Evolutionary conservation across 495 filamentous ascomycete species (phyloP).

Genomic region (Usnea hakonensis): DNA sequence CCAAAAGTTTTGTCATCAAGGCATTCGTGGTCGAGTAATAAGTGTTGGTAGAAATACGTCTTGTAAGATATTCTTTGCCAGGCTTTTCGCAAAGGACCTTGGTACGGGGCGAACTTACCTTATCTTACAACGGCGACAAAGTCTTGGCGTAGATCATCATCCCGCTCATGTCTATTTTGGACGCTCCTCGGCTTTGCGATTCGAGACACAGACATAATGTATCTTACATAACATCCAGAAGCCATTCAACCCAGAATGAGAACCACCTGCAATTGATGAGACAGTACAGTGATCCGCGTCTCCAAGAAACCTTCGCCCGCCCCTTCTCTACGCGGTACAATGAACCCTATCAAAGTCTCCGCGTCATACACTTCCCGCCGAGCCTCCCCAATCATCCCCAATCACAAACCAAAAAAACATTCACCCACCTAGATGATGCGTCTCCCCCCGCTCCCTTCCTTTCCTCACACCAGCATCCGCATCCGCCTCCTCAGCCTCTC

Average conservation of each 20-base stretch:
- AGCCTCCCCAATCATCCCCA: neutral
- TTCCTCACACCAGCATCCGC: neutral
- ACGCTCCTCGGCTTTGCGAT: too few relatives aligned
- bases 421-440: constrained; percentile 1
- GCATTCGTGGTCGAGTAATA: too few relatives aligned
- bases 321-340: neutral
- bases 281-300: neutral
- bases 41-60: too few relatives aligned
- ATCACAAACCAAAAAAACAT: neutral
- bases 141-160: neutral
- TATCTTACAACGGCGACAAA: neutral
- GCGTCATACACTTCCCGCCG: constrained; percentile 15
- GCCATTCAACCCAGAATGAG: neutral
- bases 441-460: neutral
- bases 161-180: neutral
- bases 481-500: constrained; percentile 16
- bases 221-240: neutral
- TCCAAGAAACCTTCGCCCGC: neutral
- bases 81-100: too few relatives aligned
- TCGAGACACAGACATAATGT: too few relatives aligned
- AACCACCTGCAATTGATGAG: neutral
- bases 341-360: neutral
- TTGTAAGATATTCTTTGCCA: too few relatives aligned
- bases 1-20: too few relatives aligned
- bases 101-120: neutral